Evolutionary conservation across 805 yeast species (phyloP), one percentile per base, ranked within the genome.

Genomic region (Candida silvicultrix): DNA sequence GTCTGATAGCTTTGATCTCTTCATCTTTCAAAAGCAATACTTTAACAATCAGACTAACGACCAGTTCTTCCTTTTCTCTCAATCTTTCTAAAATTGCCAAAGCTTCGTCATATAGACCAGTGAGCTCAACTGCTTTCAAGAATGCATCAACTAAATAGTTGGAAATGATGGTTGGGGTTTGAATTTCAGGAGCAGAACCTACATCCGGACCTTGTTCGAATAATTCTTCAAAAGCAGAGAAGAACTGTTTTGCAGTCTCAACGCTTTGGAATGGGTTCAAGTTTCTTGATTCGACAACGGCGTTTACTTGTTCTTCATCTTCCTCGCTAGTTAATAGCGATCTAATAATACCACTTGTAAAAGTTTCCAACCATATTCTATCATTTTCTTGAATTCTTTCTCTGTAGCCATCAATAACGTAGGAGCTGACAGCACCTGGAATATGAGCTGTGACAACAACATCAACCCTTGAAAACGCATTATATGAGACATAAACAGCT

Each of bases 231-330:
- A 85, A 85, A 1, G 82, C 86, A 20, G 68, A 66, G 44, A 87
- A 61, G 59, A 88, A 88, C 44, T 65, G 62, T 45, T 67, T 66
- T 2, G 83, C 80, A 14, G 71, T 65, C 28, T 68, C 73, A 10
- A 69, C 67, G 29, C 65, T 67, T 23, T 71, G 59, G 49, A 94
- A 76, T 5, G 97, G 97, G 56, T 89, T 85, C 46, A 88, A 72
- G 48, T 84, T 80, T 53, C 96, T 77, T 35, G 94, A 84, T 60
- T 90, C 96, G 10, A 89, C 95, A 46, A 94, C 75, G 43, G 78
- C 74, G 40, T 74, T 71, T 57, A 69, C 85, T 67, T 66, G 83
- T 64, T 85, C 92, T 40, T 83, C 89, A 43, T 89, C 96, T 43
- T 86, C 89, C 52, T 79, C 87, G 7, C 67, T 63, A 23, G 79